These are phyloP conservation scores for Aspergillus chevalieri DNA, from an alignment of 2,329 filamentous ascomycete genomes.

Conservation along the genomic window DNA sequence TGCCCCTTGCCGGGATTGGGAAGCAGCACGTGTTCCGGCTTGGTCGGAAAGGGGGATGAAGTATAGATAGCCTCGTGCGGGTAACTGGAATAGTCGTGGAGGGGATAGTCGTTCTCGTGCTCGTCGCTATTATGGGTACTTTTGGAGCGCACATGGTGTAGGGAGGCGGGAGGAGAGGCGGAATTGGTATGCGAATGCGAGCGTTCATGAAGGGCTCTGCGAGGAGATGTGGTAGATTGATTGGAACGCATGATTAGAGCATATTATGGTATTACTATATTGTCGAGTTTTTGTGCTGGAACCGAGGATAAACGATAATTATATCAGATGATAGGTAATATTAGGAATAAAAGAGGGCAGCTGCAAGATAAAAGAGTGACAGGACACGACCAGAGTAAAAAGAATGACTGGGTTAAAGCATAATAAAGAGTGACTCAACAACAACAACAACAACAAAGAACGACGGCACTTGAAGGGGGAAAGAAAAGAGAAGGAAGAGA, in stretches of 20 bases:
- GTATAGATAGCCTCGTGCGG: constrained; percentile 28
- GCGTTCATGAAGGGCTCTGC: constrained; percentile 42
- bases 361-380: not conserved
- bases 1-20: constrained; percentile 37
- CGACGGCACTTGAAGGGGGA: not conserved
- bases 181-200: constrained; percentile 42
- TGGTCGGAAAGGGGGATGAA: constrained; percentile 42
- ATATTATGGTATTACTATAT: constrained; percentile 26
- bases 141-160: constrained; percentile 27
- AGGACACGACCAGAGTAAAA: not conserved
- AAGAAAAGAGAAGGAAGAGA: constrained; percentile 2
- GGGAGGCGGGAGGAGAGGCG: constrained; percentile 29
- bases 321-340: not conserved
- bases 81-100: constrained; percentile 17
- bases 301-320: constrained; percentile 4
- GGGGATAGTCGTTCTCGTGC: constrained; percentile 8
- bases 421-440: constrained; percentile 1
- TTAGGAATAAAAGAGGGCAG: not conserved
- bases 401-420: not conserved
- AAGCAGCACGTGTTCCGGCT: constrained; percentile 40
- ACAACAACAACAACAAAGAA: not conserved
- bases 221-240: constrained; percentile 25
- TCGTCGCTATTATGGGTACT: constrained; percentile 23
- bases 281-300: constrained; percentile 3
- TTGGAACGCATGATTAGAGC: constrained; percentile 29